These are phyloP conservation scores for Triangularia verruculosa DNA, from an alignment of 2,329 filamentous ascomycete species.

Conservation along the genomic window DNA sequence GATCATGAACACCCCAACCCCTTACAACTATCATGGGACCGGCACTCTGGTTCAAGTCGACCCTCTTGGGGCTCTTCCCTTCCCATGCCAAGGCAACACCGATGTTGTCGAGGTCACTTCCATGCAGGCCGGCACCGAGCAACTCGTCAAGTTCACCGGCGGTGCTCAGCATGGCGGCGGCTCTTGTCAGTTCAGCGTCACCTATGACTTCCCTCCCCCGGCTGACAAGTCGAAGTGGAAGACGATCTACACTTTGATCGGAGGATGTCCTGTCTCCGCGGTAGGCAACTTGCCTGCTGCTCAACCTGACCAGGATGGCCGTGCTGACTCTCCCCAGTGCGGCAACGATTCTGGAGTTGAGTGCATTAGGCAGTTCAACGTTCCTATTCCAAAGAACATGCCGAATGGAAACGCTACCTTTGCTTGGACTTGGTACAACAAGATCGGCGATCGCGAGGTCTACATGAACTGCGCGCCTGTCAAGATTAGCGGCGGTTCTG, in stretches of 20 bases:
- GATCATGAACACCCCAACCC: conserved; percentile 29
- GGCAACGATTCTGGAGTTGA: conserved; percentile 28
- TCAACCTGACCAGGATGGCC: conserved; percentile 18
- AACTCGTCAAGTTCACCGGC: conserved; percentile 31
- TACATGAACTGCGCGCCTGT: conserved; percentile 67
- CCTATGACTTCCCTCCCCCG: conserved; percentile 27
- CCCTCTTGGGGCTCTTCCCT: conserved; percentile 16
- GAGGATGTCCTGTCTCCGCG: conserved; percentile 33
- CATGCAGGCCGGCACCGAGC: conserved; percentile 19
- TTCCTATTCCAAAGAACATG: conserved; percentile 30
- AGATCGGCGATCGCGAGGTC: conserved; percentile 60
- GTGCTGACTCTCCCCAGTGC: conserved; percentile 22
- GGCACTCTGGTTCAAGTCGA: conserved; percentile 19
- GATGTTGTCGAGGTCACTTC: conserved; percentile 17
- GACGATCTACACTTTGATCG: conserved; percentile 34
- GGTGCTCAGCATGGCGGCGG: conserved; percentile 34
- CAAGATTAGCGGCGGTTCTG: conserved; percentile 39
- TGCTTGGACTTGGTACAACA: conserved; percentile 62
- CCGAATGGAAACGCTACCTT: conserved; percentile 46
- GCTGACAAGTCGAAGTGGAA: conserved; percentile 30
- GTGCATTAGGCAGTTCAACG: conserved; percentile 29
- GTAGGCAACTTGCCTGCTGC: conserved; percentile 15
- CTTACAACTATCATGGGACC: conserved; percentile 24
- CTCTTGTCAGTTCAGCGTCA: conserved; percentile 33
- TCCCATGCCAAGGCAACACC: conserved; percentile 24